phyloP scores from a whole-genome alignment of 306 rosid genomes.

The Castanospermum australe region DNA sequence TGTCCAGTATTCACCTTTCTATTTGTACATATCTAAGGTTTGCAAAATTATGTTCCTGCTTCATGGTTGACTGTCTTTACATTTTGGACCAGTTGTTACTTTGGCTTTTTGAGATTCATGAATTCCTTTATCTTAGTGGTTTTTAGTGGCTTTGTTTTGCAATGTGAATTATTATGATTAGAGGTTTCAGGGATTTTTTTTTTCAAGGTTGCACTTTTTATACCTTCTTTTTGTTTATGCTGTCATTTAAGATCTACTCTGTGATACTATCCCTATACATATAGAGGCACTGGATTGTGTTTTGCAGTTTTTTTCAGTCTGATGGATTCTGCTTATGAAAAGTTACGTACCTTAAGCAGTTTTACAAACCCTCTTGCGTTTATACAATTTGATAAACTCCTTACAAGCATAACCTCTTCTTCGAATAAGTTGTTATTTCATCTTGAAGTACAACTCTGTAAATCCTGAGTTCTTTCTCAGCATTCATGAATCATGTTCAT shows the following conservation, averaged over 20 bases:
- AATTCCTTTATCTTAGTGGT: background rate
- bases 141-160: background rate
- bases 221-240: slow-evolving; percentile 1
- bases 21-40: slow-evolving; percentile 11
- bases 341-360: background rate
- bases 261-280: background rate
- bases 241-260: slow-evolving; percentile 13
- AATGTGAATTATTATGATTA: background rate
- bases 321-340: too few species aligned
- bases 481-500: too few species aligned
- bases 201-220: background rate
- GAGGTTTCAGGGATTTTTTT: background rate
- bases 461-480: background rate
- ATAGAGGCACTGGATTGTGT: slow-evolving; percentile 1
- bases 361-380: background rate
- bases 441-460: too few species aligned
- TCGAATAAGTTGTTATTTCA: background rate
- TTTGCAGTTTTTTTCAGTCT: too few species aligned
- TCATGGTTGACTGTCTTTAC: background rate
- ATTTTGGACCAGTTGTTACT: background rate
- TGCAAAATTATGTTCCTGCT: background rate
- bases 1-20: background rate
- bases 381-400: background rate
- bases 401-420: background rate
- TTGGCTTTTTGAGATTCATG: background rate